Evolutionary conservation across 257 asterid species (phyloP), one percentile per base, ranked within the genome.

Genomic region (Salvia miltiorrhiza): DNA sequence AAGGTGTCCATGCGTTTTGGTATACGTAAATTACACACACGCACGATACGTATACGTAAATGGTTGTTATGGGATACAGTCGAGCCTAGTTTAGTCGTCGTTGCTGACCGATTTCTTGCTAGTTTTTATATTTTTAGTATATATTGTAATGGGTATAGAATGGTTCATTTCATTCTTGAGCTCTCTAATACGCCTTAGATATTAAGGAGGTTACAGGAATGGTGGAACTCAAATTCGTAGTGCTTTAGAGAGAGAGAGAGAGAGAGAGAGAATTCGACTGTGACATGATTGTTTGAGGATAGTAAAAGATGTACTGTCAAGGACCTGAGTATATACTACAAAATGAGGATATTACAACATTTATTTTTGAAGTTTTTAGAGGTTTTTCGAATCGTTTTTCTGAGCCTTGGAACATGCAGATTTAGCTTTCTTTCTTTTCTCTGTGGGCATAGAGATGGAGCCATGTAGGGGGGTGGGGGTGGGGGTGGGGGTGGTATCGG

Each of bases 401-500:
- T 75, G 57, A 80, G 94, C 94, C 95, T 77, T 67, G 77, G 94
- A 88, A 88, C 95, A 88, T 88, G 90, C 84, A 19, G 48, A 50
- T 33, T 69, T 65, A 41, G 10, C 52, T 47, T 26, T 60, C 13
- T 50, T 63, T 19, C 39, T 26, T 10, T 10, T 12, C 69, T 28
- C 62, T 56, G 60, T 44, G 76, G 79, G 82, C 73, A 59, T 45
- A 24, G 41, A n/a, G 52, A 35, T 65, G 67, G 54, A 61, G 71
- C 65, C 77, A 65, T 48, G 60, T 17, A 16, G 20, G 43, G 47
- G 4, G 48, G 2, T 35, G 21, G 24, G 49, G 4, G 9, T 30
- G 50, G 13, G 35, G 12, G 12, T 13, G 5, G n/a, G 59, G 7
- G 50, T 58, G 24, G 14, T 7, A 13, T 19, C 9, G 32, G 39